Evolutionary conservation across 2,329 filamentous ascomycete genomes (phyloP).

Genomic region (Colletotrichum trifolii): DNA sequence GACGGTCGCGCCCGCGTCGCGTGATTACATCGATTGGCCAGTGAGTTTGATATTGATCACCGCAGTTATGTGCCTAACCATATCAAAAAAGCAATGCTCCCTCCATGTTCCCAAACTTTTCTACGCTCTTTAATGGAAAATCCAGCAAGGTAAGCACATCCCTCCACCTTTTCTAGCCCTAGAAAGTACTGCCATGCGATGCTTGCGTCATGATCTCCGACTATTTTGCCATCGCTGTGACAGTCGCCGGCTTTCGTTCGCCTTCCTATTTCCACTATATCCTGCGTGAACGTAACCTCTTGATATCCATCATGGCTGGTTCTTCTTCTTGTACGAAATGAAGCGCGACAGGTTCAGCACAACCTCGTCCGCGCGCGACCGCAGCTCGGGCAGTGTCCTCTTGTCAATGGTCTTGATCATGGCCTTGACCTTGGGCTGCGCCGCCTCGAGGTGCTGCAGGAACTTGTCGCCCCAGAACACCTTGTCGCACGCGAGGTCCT

Average conservation of each 20-base stretch:
- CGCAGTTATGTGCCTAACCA: constrained; percentile 36
- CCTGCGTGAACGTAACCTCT: neutral
- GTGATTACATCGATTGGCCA: constrained; percentile 20
- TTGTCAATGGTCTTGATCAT: constrained; percentile 72
- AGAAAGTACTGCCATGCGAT: no score
- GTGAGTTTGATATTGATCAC: constrained; percentile 36
- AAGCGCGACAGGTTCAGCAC: constrained; percentile 71
- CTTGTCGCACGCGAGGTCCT: constrained; percentile 66
- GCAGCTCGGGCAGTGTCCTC: constrained; percentile 65
- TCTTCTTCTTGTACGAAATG: constrained; percentile 72
- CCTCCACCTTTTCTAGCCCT: neutral
- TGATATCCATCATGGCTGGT: constrained; percentile 48
- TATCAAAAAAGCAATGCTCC: constrained; percentile 33
- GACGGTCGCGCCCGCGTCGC: constrained; percentile 17
- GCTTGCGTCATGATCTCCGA: no score
- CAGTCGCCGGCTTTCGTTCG: no score
- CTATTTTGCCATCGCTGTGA: neutral
- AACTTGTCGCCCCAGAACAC: constrained; percentile 75
- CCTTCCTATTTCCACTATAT: no score
- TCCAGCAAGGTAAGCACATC: constrained; percentile 32
- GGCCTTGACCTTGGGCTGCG: constrained; percentile 63
- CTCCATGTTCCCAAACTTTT: constrained; percentile 7
- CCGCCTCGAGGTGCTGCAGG: constrained; percentile 66
- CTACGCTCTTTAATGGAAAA: neutral
- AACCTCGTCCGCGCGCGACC: constrained; percentile 69